These are phyloP conservation scores for Candida sanyaensis DNA, from an alignment of 1,139 yeast species.

Conservation along the genomic window DNA sequence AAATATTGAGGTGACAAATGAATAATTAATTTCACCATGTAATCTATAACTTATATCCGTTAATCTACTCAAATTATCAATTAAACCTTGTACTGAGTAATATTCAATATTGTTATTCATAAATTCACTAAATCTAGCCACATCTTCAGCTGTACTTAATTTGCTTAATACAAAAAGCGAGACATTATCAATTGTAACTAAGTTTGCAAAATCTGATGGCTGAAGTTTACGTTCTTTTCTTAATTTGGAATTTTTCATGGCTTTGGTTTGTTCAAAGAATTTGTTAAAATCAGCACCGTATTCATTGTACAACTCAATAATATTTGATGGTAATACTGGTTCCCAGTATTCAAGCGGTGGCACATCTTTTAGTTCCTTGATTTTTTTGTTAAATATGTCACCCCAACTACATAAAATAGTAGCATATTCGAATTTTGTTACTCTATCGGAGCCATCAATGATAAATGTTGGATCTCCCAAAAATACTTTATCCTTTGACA, in stretches of 20 bases:
- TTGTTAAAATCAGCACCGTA: conserved; percentile 5
- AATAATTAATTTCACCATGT: conserved; percentile 1
- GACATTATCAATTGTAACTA: conserved; percentile 24
- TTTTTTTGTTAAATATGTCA: conserved; percentile 26
- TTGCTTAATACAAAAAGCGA: conserved; percentile 21
- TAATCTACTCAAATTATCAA: conserved; percentile 15
- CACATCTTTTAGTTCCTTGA: conserved; percentile 19
- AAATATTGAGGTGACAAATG: conserved; percentile 3
- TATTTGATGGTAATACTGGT: neutral
- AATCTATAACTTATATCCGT: conserved; percentile 2
- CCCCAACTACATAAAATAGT: conserved; percentile 33
- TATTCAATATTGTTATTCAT: conserved; percentile 17
- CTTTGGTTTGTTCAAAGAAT: conserved; percentile 21
- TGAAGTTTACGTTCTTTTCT: conserved; percentile 17
- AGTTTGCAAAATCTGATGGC: conserved; percentile 13
- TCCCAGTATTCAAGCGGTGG: neutral
- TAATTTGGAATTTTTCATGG: conserved; percentile 20
- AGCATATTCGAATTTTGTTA: conserved; percentile 25
- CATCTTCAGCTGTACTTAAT: conserved; percentile 1
- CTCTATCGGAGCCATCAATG: conserved; percentile 13
- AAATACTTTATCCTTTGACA: conserved; percentile 30
- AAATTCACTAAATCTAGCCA: conserved; percentile 18
- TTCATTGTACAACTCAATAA: neutral
- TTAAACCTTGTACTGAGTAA: conserved; percentile 23
- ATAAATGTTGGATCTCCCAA: conserved; percentile 28